phyloP scores from a whole-genome alignment of 257 asterid genomes.

The Lantana camara region DNA sequence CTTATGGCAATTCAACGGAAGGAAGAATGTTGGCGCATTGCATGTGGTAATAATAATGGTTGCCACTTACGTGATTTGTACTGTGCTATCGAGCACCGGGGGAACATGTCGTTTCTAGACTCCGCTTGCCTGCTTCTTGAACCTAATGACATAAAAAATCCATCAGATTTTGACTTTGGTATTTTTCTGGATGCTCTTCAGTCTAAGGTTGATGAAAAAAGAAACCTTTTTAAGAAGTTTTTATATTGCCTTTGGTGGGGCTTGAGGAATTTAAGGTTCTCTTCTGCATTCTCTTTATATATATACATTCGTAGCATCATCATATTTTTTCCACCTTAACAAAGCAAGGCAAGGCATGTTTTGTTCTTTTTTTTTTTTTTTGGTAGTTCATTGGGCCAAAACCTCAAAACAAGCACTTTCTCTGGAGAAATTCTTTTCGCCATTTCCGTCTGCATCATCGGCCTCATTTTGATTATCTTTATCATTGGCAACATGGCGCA shows the following conservation, averaged over 20 bases:
- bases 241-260: slow-evolving; percentile 86
- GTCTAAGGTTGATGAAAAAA: slow-evolving; percentile 48
- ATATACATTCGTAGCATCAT: background rate
- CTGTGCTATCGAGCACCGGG: slow-evolving; percentile 22
- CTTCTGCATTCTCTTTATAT: background rate
- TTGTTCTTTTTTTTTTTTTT: background rate
- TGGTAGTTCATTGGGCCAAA: slow-evolving; percentile 58
- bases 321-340: background rate
- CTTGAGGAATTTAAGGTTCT: slow-evolving; percentile 66
- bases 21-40: slow-evolving; percentile 58
- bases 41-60: slow-evolving; percentile 24
- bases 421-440: slow-evolving; percentile 46
- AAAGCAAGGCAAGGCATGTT: background rate
- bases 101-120: slow-evolving; percentile 36
- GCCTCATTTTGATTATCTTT: slow-evolving; percentile 43
- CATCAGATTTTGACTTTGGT: slow-evolving; percentile 57
- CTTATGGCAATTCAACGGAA: slow-evolving; percentile 59
- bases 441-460: slow-evolving; percentile 39
- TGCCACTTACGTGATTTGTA: slow-evolving; percentile 36
- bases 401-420: slow-evolving; percentile 48
- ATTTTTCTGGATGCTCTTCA: slow-evolving; percentile 67
- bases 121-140: slow-evolving; percentile 49
- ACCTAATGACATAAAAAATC: slow-evolving; percentile 29
- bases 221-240: slow-evolving; percentile 40
- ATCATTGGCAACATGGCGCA: slow-evolving; percentile 58